Conservation (phyloP, 306 rosid genomes). For the Trifolium pratense region DNA sequence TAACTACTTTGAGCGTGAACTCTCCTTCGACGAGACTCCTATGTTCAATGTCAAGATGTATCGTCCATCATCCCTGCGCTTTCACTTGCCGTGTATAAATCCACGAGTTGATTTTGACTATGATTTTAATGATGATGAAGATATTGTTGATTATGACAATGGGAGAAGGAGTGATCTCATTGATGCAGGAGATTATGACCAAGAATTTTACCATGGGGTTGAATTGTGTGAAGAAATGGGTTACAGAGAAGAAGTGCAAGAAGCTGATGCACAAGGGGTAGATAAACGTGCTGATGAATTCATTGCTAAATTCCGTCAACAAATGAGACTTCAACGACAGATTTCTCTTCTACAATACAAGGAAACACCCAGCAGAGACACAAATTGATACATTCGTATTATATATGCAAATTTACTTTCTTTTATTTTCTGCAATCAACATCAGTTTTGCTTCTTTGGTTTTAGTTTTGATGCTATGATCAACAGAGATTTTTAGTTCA, state of each 20-base stretch:
- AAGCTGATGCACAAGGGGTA: constrained; percentile 45
- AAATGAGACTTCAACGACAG: constrained; percentile 56
- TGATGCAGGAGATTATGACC: constrained; percentile 3
- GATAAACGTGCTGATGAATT: constrained; percentile 83
- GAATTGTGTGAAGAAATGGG: constrained; percentile 36
- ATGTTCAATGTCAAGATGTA: constrained; percentile 60
- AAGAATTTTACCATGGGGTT: constrained; percentile 5
- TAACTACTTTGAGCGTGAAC: constrained; percentile 70
- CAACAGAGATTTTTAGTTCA: not conserved
- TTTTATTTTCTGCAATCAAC: constrained; percentile 15
- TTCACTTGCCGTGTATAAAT: constrained; percentile 70
- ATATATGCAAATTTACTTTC: not conserved
- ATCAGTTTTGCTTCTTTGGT: not conserved
- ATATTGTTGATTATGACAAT: constrained; percentile 5
- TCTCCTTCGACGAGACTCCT: constrained; percentile 83
- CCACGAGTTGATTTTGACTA: constrained; percentile 64
- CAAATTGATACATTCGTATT: not conserved
- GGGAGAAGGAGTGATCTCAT: constrained; percentile 41
- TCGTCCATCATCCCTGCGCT: constrained; percentile 65
- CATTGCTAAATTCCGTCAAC: constrained; percentile 68
- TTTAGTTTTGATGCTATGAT: constrained; percentile 32
- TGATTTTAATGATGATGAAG: constrained; percentile 41
- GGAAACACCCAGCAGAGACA: constrained; percentile 31
- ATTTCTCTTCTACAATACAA: constrained; percentile 48
- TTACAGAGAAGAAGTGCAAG: constrained; percentile 1